Evolutionary conservation across 495 filamentous ascomycete genomes (phyloP).

Genomic region (Staphylotrichum longicolle): DNA sequence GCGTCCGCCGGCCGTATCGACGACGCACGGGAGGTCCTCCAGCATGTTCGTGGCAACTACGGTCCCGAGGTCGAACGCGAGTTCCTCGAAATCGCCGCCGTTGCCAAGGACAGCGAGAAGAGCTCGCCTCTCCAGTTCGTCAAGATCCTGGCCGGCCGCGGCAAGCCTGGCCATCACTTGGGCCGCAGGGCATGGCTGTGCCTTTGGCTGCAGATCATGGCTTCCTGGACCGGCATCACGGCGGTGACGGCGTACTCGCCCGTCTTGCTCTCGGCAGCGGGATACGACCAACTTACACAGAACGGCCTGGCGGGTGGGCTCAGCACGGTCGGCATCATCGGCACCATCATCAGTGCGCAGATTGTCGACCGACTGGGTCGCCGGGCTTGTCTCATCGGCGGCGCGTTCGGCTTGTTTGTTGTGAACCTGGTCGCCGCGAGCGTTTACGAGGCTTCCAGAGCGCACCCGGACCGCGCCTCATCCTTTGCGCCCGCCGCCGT

Average conservation of each 20-base stretch:
- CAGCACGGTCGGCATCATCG: conserved; percentile 22
- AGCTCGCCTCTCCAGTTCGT: conserved; percentile 8
- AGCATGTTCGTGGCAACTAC: conserved; percentile 7
- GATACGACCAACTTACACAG: conserved; percentile 20
- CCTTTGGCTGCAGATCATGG: conserved; percentile 71
- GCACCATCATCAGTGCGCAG: conserved; percentile 25
- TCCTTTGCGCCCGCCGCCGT: conserved; percentile 23
- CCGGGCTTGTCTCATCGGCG: conserved; percentile 21
- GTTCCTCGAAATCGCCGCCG: conserved; percentile 9
- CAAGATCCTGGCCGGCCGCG: conserved; percentile 10
- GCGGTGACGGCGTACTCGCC: conserved; percentile 66
- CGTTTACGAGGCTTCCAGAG: conserved; percentile 20
- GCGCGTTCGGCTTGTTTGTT: conserved; percentile 14
- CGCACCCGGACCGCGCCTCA: conserved; percentile 16
- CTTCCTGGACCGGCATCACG: conserved; percentile 72
- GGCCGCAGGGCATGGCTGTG: conserved; percentile 23
- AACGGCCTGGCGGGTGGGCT: conserved; percentile 22
- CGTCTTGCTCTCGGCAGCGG: conserved; percentile 54
- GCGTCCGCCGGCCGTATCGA: conserved; percentile 6
- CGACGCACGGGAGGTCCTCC: conserved; percentile 12
- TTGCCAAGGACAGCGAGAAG: conserved; percentile 10
- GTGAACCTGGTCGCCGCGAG: conserved; percentile 20
- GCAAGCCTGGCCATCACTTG: conserved; percentile 17
- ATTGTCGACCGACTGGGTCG: conserved; percentile 24
- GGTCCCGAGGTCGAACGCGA: conserved; percentile 2